Evolutionary conservation across 139 green algal genomes (phyloP).

Genomic region (Limnomonas spitsbergensis): DNA sequence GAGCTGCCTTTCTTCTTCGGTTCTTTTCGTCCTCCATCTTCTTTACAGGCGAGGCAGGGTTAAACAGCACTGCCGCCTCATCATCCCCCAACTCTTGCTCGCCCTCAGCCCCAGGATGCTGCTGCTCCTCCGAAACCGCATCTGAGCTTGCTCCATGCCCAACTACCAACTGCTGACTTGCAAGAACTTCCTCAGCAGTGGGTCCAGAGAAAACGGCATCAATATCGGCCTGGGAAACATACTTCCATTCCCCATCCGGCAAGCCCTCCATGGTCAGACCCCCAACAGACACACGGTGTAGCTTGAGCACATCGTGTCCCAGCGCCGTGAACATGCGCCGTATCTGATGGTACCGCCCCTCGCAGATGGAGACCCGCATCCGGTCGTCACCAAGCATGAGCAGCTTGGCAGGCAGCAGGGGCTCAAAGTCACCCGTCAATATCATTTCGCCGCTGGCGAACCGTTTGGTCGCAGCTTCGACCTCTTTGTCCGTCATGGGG

Average conservation of each 20-base stretch:
- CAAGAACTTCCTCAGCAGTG: neutral
- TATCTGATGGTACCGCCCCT: constrained; percentile 58
- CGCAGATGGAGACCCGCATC: constrained; percentile 44
- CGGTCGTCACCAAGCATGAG: constrained; percentile 13
- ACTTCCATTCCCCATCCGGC: constrained; percentile 33
- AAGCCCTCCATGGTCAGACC: constrained; percentile 40
- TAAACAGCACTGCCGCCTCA: neutral
- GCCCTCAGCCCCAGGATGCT: neutral
- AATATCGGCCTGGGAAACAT: neutral
- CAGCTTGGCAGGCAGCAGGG: constrained; percentile 50
- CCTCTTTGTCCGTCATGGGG: constrained; percentile 31
- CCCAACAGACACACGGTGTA: constrained; percentile 41
- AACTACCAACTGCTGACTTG: no score
- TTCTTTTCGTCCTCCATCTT: neutral
- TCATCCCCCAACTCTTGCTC: neutral
- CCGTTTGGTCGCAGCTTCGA: constrained; percentile 15
- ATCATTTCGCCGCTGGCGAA: constrained; percentile 45
- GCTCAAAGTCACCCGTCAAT: constrained; percentile 38
- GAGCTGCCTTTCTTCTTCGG: neutral
- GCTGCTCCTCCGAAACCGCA: no score
- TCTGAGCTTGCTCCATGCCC: no score
- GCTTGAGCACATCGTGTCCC: constrained; percentile 42
- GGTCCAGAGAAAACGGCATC: constrained; percentile 10
- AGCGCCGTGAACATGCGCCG: constrained; percentile 55
- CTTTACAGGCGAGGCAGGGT: neutral